These are phyloP conservation scores for Penicillium sumatraense DNA, from an alignment of 2,329 filamentous ascomycete species.

Conservation along the genomic window DNA sequence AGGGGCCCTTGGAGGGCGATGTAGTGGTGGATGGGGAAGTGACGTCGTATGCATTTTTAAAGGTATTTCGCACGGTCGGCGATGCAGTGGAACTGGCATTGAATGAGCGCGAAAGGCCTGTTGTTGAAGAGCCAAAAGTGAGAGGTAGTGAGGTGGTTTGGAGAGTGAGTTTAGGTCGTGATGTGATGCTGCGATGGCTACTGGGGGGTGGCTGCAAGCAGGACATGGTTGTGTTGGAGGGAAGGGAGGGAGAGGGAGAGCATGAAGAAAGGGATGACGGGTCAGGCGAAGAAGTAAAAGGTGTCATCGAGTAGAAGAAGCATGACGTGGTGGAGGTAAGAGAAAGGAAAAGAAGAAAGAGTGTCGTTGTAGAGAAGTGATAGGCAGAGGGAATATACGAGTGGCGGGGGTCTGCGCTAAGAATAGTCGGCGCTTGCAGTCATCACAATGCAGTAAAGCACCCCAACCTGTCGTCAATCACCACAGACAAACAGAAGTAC, in stretches of 20 bases:
- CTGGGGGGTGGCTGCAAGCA: conserved; percentile 23
- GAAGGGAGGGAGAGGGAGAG: conserved; percentile 8
- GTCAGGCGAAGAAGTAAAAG: conserved; percentile 16
- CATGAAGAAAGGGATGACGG: conserved; percentile 4
- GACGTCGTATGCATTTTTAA: conserved; percentile 62
- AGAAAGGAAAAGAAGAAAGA: not conserved
- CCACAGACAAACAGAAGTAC: no score
- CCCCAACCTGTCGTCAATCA: no score
- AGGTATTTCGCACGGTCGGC: conserved; percentile 65
- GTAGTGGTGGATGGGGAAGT: conserved; percentile 44
- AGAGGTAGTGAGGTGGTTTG: conserved; percentile 58
- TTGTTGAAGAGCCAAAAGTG: conserved; percentile 59
- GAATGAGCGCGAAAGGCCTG: conserved; percentile 57
- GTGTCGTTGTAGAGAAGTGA: not conserved
- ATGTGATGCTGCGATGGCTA: conserved; percentile 27
- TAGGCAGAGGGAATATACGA: not conserved
- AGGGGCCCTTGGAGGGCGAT: conserved; percentile 33
- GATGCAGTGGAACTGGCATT: conserved; percentile 55
- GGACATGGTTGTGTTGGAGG: no score
- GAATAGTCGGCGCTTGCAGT: conserved; percentile 25
- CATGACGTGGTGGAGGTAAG: conserved; percentile 9
- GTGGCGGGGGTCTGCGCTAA: conserved; percentile 24
- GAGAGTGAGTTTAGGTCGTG: conserved; percentile 64
- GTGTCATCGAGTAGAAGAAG: conserved; percentile 8
- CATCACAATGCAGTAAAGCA: not conserved